Base-by-base conservation (phyloP, 140 eudicot genomes). In the Stevia rebaudiana region DNA sequence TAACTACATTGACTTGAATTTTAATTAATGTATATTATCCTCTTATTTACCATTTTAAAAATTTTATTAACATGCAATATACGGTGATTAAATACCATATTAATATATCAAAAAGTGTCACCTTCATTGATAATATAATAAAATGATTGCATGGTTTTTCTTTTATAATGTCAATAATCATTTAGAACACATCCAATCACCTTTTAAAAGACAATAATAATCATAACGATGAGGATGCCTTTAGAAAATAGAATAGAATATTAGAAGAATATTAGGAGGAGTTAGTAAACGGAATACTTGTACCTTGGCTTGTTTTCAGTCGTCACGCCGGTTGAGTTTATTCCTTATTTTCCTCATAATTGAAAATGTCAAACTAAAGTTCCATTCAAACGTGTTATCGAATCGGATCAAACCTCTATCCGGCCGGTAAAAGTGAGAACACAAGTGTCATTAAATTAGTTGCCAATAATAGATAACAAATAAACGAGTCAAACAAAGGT, bases 321-420 rank as follows among this genome's bases (percentile, higher is more conserved):
- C 40, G 48, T 72, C 65, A 62, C 33, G 77, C 77, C 58, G 77
- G 77, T 71, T 72, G 39, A 63, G 42, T 63, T 72, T 59, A 47
- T 47, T 36, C 33, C 7, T 25, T 22, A 23, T 6, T 35, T 17
- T 30, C 5, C 47, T 35, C 30, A 25, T 8, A 50, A 48, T 40
- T 58, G 69, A 66, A 58, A 74, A 48, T 18, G 69, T 74, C 74
- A 67, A 67, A 67, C 49, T 33, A n/a, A 68, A 16, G 4, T 10
- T 13, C 10, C 8, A 15, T 44, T 41, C 13, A 68, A 8, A 11
- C 3, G 10, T 11, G 3, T 10, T 9, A 7, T 40, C 3, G n/a
- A 40, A 2, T 40, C 9, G 40, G 40, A 35, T 35, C 40, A 1
- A 35, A 35, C 40, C 40, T 35, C 40, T 0, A 10, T 35, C 40